Base-by-base conservation (phyloP, 1,284 basidiomycete species). In the Polyporus tsugae region DNA sequence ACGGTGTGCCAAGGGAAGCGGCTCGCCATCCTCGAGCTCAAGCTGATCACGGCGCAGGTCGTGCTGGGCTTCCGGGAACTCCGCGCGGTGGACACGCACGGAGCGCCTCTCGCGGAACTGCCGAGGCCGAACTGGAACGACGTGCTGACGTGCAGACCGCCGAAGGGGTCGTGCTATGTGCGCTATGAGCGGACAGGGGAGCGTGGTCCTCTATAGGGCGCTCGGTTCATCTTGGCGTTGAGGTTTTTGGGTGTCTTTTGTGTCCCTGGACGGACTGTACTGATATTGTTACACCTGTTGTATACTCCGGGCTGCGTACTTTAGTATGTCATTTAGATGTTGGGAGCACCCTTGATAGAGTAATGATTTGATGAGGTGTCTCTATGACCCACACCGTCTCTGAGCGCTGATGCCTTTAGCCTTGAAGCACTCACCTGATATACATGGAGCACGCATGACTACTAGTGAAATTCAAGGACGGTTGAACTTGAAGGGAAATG, bases 51-150 rank as follows among this genome's bases (percentile, higher is more conserved):
- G 19, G 86, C 90, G 63, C 85, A 90, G 81, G 84, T 92, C 75
- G 77, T 91, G 38, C 80, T 91, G 58, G 86, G 86, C 35, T 90
- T 88, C 75, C 42, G 66, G 60, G 85, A 86, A 69, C 86, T 88
- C 74, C 79, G 77, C 52, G 79, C 87, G 63, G 86, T 91, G 7
- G 87, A 90, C 75, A 78, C 77, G 38, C 75, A 74, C 44, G 91
- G 89, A 49, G 78, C 81, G 70, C 77, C 75, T 33, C 82, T 82
- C 25, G 78, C 80, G 66, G 78, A 79, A 41, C 78, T 84, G 5
- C 91, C 90, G 38, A 81, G 77, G 49, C 91, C 91, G 17, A 89
- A 93, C 74, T 93, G 91, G 91, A 92, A 93, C 78, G 91, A 93
- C 75, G 85, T 86, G 66, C 82, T 91, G 58, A 80, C 87, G 63